These are phyloP conservation scores for Geotrichum candidum DNA, from an alignment of 1,139 yeast species.

Conservation along the genomic window DNA sequence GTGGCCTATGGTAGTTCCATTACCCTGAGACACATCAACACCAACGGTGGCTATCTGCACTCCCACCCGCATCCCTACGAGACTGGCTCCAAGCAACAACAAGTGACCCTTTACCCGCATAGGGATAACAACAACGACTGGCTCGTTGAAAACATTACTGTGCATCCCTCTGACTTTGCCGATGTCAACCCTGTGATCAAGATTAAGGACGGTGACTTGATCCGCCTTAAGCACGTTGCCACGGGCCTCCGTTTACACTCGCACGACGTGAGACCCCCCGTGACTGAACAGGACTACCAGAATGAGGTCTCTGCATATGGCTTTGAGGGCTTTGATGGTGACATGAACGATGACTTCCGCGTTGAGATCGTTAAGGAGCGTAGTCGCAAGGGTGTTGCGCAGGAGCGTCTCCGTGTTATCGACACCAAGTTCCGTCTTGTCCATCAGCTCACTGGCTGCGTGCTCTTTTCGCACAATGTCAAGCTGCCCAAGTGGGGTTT, in stretches of 20 bases:
- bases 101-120: slow-evolving; percentile 84
- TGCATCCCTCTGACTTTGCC: slow-evolving; percentile 18
- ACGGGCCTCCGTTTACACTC: slow-evolving; percentile 86
- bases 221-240: slow-evolving; percentile 65
- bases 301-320: slow-evolving; percentile 94
- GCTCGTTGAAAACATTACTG: slow-evolving; percentile 52
- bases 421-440: slow-evolving; percentile 79
- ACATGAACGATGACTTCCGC: slow-evolving; percentile 90
- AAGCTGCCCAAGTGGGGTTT: slow-evolving; percentile 95
- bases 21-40: slow-evolving; percentile 72
- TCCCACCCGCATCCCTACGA: slow-evolving; percentile 83
- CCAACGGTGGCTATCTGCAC: slow-evolving; percentile 93
- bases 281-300: slow-evolving; percentile 90
- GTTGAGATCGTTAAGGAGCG: slow-evolving; percentile 71
- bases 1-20: slow-evolving; percentile 82
- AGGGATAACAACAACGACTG: slow-evolving; percentile 83
- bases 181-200: slow-evolving; percentile 42
- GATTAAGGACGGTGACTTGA: slow-evolving; percentile 67
- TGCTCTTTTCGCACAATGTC: slow-evolving; percentile 76
- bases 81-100: slow-evolving; percentile 93
- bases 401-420: slow-evolving; percentile 62
- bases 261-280: slow-evolving; percentile 93
- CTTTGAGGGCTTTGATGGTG: slow-evolving; percentile 83
- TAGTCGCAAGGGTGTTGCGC: slow-evolving; percentile 55
- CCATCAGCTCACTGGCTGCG: slow-evolving; percentile 88